phyloP scores from a whole-genome alignment of 1,139 yeast genomes.

The Taphrina sp. region DNA sequence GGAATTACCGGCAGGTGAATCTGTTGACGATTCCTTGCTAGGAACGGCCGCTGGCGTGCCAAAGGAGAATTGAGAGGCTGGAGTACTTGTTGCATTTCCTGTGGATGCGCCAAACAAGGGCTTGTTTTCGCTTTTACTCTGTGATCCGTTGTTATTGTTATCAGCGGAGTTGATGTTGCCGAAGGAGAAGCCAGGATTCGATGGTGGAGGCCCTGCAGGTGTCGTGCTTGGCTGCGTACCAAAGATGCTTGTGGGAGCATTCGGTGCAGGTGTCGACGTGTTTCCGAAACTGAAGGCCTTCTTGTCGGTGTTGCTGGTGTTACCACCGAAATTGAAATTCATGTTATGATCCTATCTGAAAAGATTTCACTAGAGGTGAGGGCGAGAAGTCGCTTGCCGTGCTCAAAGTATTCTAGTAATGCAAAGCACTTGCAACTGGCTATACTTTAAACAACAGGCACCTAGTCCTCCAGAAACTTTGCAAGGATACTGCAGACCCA shows the following conservation, averaged over 20 bases:
- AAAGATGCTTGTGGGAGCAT: conserved; percentile 12
- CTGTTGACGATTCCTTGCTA: too few species aligned
- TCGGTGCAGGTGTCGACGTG: conserved; percentile 32
- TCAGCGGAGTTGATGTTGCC: conserved; percentile 16
- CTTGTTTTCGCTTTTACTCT: background rate
- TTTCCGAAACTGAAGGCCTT: conserved; percentile 28
- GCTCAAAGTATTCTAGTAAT: background rate
- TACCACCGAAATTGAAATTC: conserved; percentile 26
- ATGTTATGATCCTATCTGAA: too few species aligned
- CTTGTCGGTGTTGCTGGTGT: conserved; percentile 10
- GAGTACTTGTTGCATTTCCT: conserved; percentile 40
- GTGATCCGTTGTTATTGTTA: conserved; percentile 6
- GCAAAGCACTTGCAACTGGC: too few species aligned
- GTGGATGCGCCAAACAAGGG: conserved; percentile 34
- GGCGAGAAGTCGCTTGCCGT: too few species aligned
- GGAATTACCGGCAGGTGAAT: conserved; percentile 6
- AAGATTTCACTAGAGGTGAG: too few species aligned
- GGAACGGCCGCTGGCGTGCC: conserved; percentile 28
- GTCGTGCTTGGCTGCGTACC: conserved; percentile 25
- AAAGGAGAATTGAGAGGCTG: conserved; percentile 32
- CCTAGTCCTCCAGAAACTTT: too few species aligned
- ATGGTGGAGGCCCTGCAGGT: conserved; percentile 32
- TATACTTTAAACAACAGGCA: too few species aligned
- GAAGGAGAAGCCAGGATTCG: conserved; percentile 33
- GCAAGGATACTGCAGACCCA: too few species aligned